Evolutionary conservation across 1,284 basidiomycete species (phyloP).

Genomic region (Hemileia vastatrix): DNA sequence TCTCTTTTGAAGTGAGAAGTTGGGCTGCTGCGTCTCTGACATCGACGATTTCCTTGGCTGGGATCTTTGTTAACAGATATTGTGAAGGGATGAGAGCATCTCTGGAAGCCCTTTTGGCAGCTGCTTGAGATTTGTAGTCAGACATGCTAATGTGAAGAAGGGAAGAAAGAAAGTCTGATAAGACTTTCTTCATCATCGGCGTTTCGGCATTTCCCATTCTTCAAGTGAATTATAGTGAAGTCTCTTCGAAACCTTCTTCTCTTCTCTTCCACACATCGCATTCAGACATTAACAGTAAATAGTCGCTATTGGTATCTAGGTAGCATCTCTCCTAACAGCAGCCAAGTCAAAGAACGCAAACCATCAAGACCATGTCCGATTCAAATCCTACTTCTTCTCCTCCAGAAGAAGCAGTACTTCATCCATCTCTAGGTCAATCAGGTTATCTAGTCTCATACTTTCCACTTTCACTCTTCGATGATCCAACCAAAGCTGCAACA

Average conservation of each 20-base stretch:
- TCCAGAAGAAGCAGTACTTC: background rate
- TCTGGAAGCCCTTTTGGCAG: constrained; percentile 26
- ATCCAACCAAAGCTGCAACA: background rate
- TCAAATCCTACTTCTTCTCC: background rate
- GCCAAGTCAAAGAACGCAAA: no score
- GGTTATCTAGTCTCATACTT: background rate
- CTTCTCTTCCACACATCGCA: no score
- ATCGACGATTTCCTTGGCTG: constrained; percentile 30
- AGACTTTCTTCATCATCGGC: background rate
- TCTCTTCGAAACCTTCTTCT: no score
- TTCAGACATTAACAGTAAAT: no score
- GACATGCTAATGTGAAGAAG: constrained; percentile 11
- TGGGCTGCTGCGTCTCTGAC: constrained; percentile 20
- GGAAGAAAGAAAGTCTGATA: background rate
- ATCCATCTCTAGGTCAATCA: background rate
- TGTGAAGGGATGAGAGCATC: constrained; percentile 27
- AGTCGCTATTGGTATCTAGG: no score
- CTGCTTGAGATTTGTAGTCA: constrained; percentile 27
- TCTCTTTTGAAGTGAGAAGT: constrained; percentile 27
- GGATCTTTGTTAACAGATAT: constrained; percentile 26
- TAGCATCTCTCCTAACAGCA: no score
- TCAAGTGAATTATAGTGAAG: no score
- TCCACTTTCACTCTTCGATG: background rate
- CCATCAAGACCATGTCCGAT: no score
- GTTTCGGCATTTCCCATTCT: no score